These are phyloP conservation scores for Candida caryicola DNA, from an alignment of 805 yeast species.

Conservation along the genomic window DNA sequence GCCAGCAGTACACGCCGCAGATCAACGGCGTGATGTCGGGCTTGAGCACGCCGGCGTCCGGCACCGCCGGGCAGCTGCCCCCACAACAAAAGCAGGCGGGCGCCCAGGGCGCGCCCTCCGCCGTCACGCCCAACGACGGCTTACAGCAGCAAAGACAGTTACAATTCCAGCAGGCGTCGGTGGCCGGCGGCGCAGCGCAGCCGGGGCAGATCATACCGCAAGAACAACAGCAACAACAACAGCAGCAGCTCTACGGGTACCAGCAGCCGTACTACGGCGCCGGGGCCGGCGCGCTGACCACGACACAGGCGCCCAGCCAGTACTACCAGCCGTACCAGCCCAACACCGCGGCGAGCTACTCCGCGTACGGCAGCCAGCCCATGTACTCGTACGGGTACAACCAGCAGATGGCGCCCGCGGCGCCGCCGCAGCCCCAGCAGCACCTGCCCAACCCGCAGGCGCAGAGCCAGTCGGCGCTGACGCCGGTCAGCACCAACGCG, in stretches of 20 bases:
- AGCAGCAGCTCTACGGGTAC: slow-evolving; percentile 2
- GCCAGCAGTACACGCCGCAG: slow-evolving; percentile 10
- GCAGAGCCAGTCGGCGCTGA: neutral
- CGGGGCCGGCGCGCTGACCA: slow-evolving; percentile 6
- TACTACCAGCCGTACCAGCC: slow-evolving; percentile 21
- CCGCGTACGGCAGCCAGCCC: slow-evolving; percentile 16
- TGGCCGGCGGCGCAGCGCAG: slow-evolving; percentile 2
- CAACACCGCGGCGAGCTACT: slow-evolving; percentile 11
- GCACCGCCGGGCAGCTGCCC: slow-evolving; percentile 1
- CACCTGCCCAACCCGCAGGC: slow-evolving; percentile 2
- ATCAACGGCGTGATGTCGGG: slow-evolving; percentile 3
- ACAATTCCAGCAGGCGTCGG: slow-evolving; percentile 6
- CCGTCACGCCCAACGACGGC: slow-evolving; percentile 1
- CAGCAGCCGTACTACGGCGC: slow-evolving; percentile 6
- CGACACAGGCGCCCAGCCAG: slow-evolving; percentile 16
- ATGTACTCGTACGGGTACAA: slow-evolving; percentile 10
- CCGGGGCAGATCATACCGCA: slow-evolving; percentile 5
- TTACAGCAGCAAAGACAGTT: slow-evolving; percentile 7
- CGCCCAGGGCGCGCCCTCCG: neutral
- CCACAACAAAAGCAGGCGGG: slow-evolving; percentile 1
- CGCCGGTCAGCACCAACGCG: neutral
- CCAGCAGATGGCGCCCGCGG: slow-evolving; percentile 3
- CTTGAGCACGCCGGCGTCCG: neutral
- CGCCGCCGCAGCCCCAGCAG: slow-evolving; percentile 4
- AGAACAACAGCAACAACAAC: slow-evolving; percentile 10